These are phyloP conservation scores for Basidiobolus meristosporus DNA, from an alignment of 371 early-diverging fungal species.

Conservation along the genomic window DNA sequence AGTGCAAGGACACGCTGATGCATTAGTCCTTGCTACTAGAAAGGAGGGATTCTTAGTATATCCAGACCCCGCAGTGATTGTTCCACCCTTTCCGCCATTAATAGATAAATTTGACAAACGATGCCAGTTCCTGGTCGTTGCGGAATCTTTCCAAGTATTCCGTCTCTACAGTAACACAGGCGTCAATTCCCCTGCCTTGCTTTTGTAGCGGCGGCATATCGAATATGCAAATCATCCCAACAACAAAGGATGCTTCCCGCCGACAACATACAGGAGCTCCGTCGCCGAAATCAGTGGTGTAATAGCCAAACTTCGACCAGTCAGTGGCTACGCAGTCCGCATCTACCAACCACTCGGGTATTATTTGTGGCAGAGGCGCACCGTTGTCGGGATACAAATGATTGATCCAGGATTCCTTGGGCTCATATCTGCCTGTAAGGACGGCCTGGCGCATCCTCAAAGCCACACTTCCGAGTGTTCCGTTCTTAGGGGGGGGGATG, in stretches of 20 bases:
- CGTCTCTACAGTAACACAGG: background rate
- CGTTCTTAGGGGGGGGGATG: no score
- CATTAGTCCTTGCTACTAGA: no score
- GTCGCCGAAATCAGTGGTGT: background rate
- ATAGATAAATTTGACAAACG: background rate
- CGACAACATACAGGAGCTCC: background rate
- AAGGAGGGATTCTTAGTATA: no score
- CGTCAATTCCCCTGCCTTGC: background rate
- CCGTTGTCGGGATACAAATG: background rate
- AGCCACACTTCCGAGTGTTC: background rate
- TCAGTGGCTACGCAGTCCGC: background rate
- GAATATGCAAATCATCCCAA: background rate
- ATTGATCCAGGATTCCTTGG: background rate
- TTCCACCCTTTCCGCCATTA: background rate
- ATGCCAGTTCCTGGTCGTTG: background rate
- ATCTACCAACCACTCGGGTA: background rate
- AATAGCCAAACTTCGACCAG: background rate
- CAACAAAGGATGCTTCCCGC: background rate
- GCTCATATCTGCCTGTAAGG: background rate
- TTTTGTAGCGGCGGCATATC: background rate
- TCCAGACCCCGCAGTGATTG: no score
- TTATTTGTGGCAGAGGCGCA: background rate
- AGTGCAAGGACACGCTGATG: no score
- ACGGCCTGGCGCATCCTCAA: background rate
- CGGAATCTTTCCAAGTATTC: background rate